Evolutionary conservation across 352 stramenopile genomes (phyloP).

Genomic region (Globisporangium echinulatum): DNA sequence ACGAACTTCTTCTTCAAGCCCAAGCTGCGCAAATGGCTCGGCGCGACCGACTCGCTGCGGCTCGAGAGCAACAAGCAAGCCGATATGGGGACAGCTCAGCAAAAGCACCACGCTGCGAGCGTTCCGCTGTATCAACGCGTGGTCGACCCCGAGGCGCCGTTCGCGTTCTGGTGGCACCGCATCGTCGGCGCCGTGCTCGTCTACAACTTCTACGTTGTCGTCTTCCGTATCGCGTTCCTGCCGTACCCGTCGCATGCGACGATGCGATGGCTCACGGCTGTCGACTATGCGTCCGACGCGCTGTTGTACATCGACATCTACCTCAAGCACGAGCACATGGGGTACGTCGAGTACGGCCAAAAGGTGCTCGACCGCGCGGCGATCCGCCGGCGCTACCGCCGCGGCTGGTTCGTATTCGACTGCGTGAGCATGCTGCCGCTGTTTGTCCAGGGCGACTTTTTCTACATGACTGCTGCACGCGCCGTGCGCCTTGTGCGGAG

Average conservation of each 20-base stretch:
- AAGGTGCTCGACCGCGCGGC: constrained; percentile 26
- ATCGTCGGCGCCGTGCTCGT: constrained; percentile 38
- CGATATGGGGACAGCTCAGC: constrained; percentile 14
- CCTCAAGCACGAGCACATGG: constrained; percentile 32
- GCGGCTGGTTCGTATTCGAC: constrained; percentile 23
- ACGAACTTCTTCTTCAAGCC: constrained; percentile 48
- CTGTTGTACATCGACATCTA: constrained; percentile 34
- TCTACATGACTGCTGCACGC: constrained; percentile 30
- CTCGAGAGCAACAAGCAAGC: constrained; percentile 22
- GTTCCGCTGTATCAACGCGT: not conserved
- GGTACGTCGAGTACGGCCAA: constrained; percentile 35
- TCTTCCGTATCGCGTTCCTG: constrained; percentile 45
- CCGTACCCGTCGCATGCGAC: constrained; percentile 18
- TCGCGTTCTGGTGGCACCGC: constrained; percentile 55
- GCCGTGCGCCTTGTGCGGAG: constrained; percentile 38
- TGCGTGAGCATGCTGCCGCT: constrained; percentile 37
- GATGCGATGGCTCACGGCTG: constrained; percentile 22
- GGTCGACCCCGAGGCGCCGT: constrained; percentile 35
- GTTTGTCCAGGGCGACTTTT: constrained; percentile 29
- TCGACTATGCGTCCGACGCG: constrained; percentile 33
- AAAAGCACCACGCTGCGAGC: not conserved
- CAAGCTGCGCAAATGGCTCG: constrained; percentile 43
- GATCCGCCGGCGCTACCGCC: constrained; percentile 31
- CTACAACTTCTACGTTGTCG: constrained; percentile 49
- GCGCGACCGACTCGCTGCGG: constrained; percentile 33